Base-by-base conservation (phyloP, 2,329 filamentous ascomycete genomes). In the Leptoxyphium fumago region DNA sequence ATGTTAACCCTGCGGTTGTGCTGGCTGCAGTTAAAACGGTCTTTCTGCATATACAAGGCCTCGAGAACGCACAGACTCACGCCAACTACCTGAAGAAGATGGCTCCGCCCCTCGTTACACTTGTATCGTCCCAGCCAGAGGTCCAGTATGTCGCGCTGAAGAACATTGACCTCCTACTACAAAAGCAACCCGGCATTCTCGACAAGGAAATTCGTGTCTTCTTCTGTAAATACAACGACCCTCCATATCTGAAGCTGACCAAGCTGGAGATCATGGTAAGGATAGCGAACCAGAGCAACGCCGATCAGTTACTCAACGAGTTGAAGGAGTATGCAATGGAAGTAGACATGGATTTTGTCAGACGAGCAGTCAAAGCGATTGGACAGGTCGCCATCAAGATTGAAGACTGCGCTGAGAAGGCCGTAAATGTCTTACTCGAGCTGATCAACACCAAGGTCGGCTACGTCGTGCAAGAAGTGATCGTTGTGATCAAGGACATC, bases 181-280 rank as follows among this genome's bases (percentile, higher is more conserved):
- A 98, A 64, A 91, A 93, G 54, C 89, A 95, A 63, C 87, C 91
- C 10, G 88, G 94, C 53, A 95, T 98, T 45, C 73, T 98, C 9
- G 94, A 85, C 72, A 96, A 96, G 64, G 91, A 98, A 64, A 78
- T 98, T 57, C 79, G 91, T 39, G 91, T 98, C 8, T 98, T 98
- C 69, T 98, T 98, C 69, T 98, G 91, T 80, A 98, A 98, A 68
- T 98, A 98, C 70, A 96, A 96, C 61, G 91, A 98, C 55, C 89
- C 91, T 1, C 87, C 87, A 17, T 98, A 98, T 61, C 80, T 98
- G 56, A 98, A 98, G 65, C 78, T 98, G 47, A 84, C 94, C 61
- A 98, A 98, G 61, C 76, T 98, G 41, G 91, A 98, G 61, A 96
- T 96, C 50, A 96, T 98, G 91, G 89, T 98, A 40, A 81, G 91